Conservation (phyloP, 2,329 filamentous ascomycete genomes). For the Lizonia empirigonia region DNA sequence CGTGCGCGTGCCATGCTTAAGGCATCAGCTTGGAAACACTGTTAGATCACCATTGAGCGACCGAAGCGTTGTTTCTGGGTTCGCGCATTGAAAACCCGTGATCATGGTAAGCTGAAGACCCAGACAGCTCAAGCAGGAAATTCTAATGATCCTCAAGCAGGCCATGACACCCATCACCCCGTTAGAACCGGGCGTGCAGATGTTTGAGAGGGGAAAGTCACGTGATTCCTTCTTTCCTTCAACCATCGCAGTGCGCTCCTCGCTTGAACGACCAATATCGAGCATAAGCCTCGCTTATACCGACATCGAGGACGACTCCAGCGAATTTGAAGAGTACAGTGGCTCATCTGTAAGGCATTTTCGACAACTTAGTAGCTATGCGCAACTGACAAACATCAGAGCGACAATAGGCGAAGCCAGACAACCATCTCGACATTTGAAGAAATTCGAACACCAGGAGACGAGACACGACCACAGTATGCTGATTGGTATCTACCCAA, state of each 20-base stretch:
- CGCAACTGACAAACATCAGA: slow-evolving; percentile 53
- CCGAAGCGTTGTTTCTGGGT: slow-evolving; percentile 21
- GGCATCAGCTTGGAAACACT: slow-evolving; percentile 26
- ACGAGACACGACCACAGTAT: slow-evolving; percentile 64
- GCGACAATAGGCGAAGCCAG: slow-evolving; percentile 69
- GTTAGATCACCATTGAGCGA: slow-evolving; percentile 28
- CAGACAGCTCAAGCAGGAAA: slow-evolving; percentile 15
- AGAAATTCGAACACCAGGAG: slow-evolving; percentile 76
- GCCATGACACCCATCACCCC: slow-evolving; percentile 54
- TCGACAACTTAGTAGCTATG: not conserved
- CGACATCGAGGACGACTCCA: slow-evolving; percentile 67
- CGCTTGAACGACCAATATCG: slow-evolving; percentile 66
- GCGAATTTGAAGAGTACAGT: slow-evolving; percentile 58
- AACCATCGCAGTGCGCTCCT: slow-evolving; percentile 42
- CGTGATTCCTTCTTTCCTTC: slow-evolving; percentile 64
- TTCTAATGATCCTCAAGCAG: slow-evolving; percentile 45
- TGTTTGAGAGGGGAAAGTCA: slow-evolving; percentile 56
- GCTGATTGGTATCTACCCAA: slow-evolving; percentile 65
- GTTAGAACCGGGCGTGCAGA: slow-evolving; percentile 51
- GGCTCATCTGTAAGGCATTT: slow-evolving; percentile 66
- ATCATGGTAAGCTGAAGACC: slow-evolving; percentile 45
- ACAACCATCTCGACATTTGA: slow-evolving; percentile 88
- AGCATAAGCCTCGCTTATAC: slow-evolving; percentile 80
- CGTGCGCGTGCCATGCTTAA: slow-evolving; percentile 41
- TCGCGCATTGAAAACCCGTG: slow-evolving; percentile 29